Conservation (phyloP, 768 basidiomycete genomes). For the Infundibulicybe gibba region DNA sequence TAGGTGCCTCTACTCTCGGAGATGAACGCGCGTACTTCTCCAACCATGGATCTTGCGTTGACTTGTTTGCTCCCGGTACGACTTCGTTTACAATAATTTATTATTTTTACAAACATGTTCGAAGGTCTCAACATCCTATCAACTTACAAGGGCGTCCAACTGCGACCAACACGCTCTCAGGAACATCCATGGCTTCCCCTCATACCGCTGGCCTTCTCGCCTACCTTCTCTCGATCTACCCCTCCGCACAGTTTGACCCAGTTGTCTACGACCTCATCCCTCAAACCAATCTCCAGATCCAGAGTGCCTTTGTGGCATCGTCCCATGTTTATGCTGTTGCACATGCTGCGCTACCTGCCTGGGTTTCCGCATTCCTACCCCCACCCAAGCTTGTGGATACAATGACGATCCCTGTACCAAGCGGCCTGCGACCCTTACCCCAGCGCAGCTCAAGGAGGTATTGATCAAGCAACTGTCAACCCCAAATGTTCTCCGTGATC, state of each 20-base stretch:
- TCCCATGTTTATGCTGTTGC: constrained; percentile 50
- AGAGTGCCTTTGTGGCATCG: constrained; percentile 29
- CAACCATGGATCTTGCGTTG: constrained; percentile 88
- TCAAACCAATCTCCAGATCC: constrained; percentile 28
- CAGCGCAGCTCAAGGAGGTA: constrained; percentile 74
- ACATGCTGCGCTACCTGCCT: constrained; percentile 53
- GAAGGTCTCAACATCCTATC: constrained; percentile 82
- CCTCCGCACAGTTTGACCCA: constrained; percentile 60
- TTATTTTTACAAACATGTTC: background rate
- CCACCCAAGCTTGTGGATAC: constrained; percentile 41
- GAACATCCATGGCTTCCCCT: constrained; percentile 94
- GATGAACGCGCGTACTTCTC: constrained; percentile 91
- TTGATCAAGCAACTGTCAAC: constrained; percentile 55
- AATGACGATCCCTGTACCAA: constrained; percentile 36
- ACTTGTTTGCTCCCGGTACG: constrained; percentile 84
- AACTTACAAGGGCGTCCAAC: constrained; percentile 66
- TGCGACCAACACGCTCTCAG: constrained; percentile 77
- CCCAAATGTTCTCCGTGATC: constrained; percentile 40
- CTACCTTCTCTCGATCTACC: constrained; percentile 89
- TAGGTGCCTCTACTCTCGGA: constrained; percentile 82
- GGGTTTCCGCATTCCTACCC: constrained; percentile 57
- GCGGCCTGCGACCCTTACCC: constrained; percentile 45
- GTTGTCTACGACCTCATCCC: constrained; percentile 31
- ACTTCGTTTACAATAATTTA: constrained; percentile 1
- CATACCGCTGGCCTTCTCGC: constrained; percentile 88